A percentile compares a stretch with the other conserved stretches of the same genome.
Evolutionary conservation across 306 rosid species (phyloP).

Genomic region (Hippophae tibetana): DNA sequence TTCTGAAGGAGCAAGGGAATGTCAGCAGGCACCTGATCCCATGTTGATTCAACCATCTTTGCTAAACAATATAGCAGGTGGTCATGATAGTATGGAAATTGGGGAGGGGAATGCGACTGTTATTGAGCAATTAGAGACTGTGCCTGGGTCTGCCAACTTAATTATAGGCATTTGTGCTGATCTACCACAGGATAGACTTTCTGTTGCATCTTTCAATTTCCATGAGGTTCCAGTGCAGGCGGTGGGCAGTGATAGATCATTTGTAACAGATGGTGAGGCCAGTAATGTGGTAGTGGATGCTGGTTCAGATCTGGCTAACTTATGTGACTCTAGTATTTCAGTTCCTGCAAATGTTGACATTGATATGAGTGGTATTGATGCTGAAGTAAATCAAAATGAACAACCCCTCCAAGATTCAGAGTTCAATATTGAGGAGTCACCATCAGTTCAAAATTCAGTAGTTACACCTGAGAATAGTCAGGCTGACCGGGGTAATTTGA

Average conservation of each 20-base stretch:
- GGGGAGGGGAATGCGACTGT: constrained; percentile 38
- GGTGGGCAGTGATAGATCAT: constrained; percentile 40
- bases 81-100: constrained; percentile 46
- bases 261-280: constrained; percentile 40
- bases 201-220: constrained; percentile 33
- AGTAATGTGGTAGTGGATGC: constrained; percentile 31
- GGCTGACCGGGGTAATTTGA: constrained; percentile 49
- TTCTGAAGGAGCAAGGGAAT: constrained; percentile 37
- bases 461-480: constrained; percentile 39
- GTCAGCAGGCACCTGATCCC: constrained; percentile 42
- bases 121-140: constrained; percentile 31
- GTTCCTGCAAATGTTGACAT: constrained; percentile 49
- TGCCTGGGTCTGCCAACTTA: constrained; percentile 32
- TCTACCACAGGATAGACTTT: constrained; percentile 33
- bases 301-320: constrained; percentile 35
- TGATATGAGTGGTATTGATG: constrained; percentile 64
- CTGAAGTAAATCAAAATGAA: constrained; percentile 43
- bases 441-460: constrained; percentile 40
- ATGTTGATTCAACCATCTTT: constrained; percentile 64
- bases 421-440: constrained; percentile 39
- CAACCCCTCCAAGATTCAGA: constrained; percentile 40
- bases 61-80: constrained; percentile 36
- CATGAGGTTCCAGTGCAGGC: constrained; percentile 39
- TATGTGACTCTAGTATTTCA: constrained; percentile 29
- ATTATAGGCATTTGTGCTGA: constrained; percentile 28